Evolutionary conservation across 2,329 filamentous ascomycete species (phyloP), one percentile per base, ranked within the genome.

Genomic region (Bretziella fagacearum): DNA sequence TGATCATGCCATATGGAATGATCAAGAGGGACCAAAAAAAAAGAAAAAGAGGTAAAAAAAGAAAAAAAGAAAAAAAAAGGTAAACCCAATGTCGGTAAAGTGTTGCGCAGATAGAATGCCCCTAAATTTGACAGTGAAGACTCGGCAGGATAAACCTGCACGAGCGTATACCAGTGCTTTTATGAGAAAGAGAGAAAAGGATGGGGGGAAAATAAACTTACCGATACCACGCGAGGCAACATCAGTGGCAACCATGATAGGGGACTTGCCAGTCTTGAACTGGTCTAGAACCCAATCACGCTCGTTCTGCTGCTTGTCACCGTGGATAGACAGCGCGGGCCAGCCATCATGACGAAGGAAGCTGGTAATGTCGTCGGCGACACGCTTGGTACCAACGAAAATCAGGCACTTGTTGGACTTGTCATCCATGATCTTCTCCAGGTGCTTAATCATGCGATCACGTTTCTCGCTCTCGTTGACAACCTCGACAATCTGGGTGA

Each of bases 141-240:
- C 40, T 85, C 77, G 74, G 71, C 70, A 73, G 65, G 60, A 15
- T 33, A 56, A 59, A 56, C 68, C 74, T 72, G 70, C 69, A 70
- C 67, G 66, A 70, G 70, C 71, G 67, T 64, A 62, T 35, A 46
- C 49, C 41, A 46, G 29, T 20, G 35, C 36, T 48, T 39, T 45
- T 27, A 37, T 18, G 41, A 51, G 54, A 56, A 58, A 57, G 54
- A 53, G 55, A 58, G 59, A 59, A 20, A 6, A 59, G n/a, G n/a
- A n/a, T n/a, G n/a, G n/a, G 57, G 60, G 60, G 65, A 64, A 61
- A 65, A 64, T 67, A 68, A 82, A 89, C 86, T 93, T 93, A 95
- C 91, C 91, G 70, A 98, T 95, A 85, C 91, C 91, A 87, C 91
- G 91, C 63, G 91, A 96, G 69, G 91, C 91, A 69, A 98, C 91